These are phyloP conservation scores for Nadsonia starkeyi-henricii DNA, from an alignment of 1,139 yeast species.

Conservation along the genomic window DNA sequence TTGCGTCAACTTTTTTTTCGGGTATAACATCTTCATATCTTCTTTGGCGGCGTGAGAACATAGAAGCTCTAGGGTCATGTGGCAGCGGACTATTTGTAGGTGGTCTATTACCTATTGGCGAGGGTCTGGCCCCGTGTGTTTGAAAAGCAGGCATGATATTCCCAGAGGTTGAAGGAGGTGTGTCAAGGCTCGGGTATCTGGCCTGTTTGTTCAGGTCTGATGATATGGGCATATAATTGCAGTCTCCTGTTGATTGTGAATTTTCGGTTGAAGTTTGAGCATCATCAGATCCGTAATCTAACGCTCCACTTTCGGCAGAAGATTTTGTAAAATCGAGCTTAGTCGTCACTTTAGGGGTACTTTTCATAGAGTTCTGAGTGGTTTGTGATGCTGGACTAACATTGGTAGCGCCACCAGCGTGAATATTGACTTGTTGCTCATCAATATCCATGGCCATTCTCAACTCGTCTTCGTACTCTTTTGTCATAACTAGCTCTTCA, in stretches of 20 bases:
- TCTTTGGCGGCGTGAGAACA: not conserved
- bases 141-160: not conserved
- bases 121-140: not conserved
- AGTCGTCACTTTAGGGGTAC: not conserved
- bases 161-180: no score
- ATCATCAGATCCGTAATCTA: not conserved
- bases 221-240: no score
- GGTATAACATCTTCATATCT: not conserved
- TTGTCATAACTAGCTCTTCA: not conserved
- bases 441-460: not conserved
- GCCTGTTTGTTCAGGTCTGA: no score
- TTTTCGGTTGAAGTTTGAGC: not conserved
- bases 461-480: not conserved
- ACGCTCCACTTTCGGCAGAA: not conserved
- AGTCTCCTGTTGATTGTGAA: no score
- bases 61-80: not conserved
- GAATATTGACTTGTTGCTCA: not conserved
- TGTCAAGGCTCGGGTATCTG: no score
- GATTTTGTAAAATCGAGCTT: not conserved
- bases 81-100: not conserved
- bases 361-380: not conserved
- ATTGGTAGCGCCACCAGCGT: not conserved
- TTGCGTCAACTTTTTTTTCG: not conserved
- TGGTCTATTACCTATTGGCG: not conserved
- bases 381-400: not conserved